A percentile compares a stretch with the other conserved stretches of the same genome.
These are phyloP conservation scores for Craterostigma plantagineum DNA, from an alignment of 257 asterid species.

Conservation along the genomic window DNA sequence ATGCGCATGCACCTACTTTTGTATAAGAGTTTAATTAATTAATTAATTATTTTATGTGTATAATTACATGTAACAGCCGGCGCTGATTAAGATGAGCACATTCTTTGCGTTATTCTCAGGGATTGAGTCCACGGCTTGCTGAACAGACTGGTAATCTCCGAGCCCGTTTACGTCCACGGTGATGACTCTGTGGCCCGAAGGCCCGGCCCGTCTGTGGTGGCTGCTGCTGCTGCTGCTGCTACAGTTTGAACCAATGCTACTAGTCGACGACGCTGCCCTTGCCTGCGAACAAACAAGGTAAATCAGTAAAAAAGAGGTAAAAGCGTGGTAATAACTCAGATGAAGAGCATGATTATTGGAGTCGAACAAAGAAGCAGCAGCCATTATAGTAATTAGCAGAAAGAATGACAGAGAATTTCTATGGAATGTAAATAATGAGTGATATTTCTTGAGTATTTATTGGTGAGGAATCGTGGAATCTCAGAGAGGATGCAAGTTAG, in stretches of 20 bases:
- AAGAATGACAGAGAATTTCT: too few relatives aligned
- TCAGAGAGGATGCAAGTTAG: slow-evolving; percentile 5
- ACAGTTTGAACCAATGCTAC: background rate
- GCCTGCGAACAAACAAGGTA: slow-evolving; percentile 6
- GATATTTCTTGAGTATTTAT: too few relatives aligned
- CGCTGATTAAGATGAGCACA: slow-evolving; percentile 48
- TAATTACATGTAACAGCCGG: slow-evolving; percentile 76
- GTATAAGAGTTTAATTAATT: too few relatives aligned
- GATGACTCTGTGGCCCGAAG: slow-evolving; percentile 54
- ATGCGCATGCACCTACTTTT: too few relatives aligned
- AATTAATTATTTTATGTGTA: too few relatives aligned
- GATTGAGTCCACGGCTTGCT: slow-evolving; percentile 60
- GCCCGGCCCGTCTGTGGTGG: slow-evolving; percentile 48
- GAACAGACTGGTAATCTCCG: slow-evolving; percentile 51
- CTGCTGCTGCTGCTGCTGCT: background rate
- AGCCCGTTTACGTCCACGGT: slow-evolving; percentile 51
- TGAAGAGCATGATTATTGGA: background rate
- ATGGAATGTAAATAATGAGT: too few relatives aligned
- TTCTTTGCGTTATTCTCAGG: slow-evolving; percentile 38
- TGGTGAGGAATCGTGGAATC: too few relatives aligned
- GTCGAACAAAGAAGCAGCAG: slow-evolving; percentile 6
- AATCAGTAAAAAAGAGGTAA: background rate
- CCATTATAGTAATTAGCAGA: slow-evolving; percentile 15
- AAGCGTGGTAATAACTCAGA: too few relatives aligned
- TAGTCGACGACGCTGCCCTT: slow-evolving; percentile 5